A percentile compares a stretch with the other conserved stretches of the same genome.
Conservation (phyloP, 1,139 yeast genomes). For the Yamadazyma mexicana region DNA sequence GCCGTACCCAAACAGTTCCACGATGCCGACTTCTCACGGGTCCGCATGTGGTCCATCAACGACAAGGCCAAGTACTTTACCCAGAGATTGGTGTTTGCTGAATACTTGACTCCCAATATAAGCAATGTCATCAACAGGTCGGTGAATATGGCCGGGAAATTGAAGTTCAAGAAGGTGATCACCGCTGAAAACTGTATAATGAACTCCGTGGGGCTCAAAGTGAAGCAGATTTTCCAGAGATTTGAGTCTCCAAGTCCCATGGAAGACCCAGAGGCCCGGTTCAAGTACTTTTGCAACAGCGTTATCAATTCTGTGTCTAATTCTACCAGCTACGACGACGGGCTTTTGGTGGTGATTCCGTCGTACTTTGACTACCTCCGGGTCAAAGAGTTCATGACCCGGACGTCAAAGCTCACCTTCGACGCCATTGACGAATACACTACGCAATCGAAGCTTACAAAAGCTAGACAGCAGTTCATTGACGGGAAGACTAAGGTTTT, state of each 20-base stretch:
- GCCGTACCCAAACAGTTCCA: slow-evolving; percentile 73
- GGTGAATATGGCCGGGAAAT: slow-evolving; percentile 63
- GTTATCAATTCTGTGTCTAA: slow-evolving; percentile 68
- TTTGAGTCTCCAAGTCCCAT: slow-evolving; percentile 59
- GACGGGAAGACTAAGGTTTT: slow-evolving; percentile 68
- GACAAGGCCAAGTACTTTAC: slow-evolving; percentile 75
- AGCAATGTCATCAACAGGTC: slow-evolving; percentile 64
- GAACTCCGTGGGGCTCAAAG: slow-evolving; percentile 53
- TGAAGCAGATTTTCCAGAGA: slow-evolving; percentile 74
- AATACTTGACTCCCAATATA: slow-evolving; percentile 77
- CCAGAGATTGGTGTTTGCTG: slow-evolving; percentile 76
- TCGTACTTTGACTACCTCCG: slow-evolving; percentile 85
- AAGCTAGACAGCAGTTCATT: slow-evolving; percentile 68
- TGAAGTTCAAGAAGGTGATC: slow-evolving; percentile 49
- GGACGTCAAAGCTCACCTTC: slow-evolving; percentile 60
- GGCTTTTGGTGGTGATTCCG: slow-evolving; percentile 79
- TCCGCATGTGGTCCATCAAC: slow-evolving; percentile 89
- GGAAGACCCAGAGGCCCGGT: slow-evolving; percentile 76
- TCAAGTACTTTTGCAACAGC: slow-evolving; percentile 74
- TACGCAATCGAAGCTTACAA: slow-evolving; percentile 63
- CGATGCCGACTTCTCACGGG: slow-evolving; percentile 88
- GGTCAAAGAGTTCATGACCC: slow-evolving; percentile 67
- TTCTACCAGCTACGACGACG: slow-evolving; percentile 61
- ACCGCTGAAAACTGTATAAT: slow-evolving; percentile 42
- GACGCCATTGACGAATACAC: slow-evolving; percentile 83